Evolutionary conservation across 2,329 filamentous ascomycete genomes (phyloP).

Genomic region (Triangularia setosa): DNA sequence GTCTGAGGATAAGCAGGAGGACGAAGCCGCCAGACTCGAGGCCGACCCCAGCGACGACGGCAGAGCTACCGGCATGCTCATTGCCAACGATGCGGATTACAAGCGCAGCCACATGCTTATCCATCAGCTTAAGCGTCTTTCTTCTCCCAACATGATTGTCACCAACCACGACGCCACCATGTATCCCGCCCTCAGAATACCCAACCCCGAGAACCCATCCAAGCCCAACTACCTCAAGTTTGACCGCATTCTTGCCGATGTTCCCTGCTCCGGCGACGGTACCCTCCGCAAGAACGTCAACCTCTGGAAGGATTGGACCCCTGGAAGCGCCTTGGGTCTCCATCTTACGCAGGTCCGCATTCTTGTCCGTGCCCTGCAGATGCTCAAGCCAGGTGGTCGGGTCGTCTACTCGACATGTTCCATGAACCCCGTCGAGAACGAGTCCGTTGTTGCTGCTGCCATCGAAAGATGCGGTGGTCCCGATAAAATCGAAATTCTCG

Average conservation of each 20-base stretch:
- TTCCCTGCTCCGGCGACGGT: slow-evolving; percentile 94
- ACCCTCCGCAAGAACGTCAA: slow-evolving; percentile 90
- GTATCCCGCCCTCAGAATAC: slow-evolving; percentile 89
- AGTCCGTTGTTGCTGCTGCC: slow-evolving; percentile 82
- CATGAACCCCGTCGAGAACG: slow-evolving; percentile 97
- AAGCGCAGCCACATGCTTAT: slow-evolving; percentile 96
- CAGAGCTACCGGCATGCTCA: slow-evolving; percentile 81
- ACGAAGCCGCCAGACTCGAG: slow-evolving; percentile 49
- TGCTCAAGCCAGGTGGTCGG: slow-evolving; percentile 90
- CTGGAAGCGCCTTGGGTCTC: slow-evolving; percentile 80
- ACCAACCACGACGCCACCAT: slow-evolving; percentile 97
- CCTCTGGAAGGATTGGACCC: slow-evolving; percentile 93
- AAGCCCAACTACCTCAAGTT: slow-evolving; percentile 81
- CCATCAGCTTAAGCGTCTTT: slow-evolving; percentile 94
- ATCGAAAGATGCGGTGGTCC: slow-evolving; percentile 85
- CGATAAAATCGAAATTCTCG: slow-evolving; percentile 76
- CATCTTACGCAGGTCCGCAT: slow-evolving; percentile 86
- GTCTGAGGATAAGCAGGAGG: slow-evolving; percentile 42
- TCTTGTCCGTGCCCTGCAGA: slow-evolving; percentile 84
- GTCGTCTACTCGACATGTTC: slow-evolving; percentile 98
- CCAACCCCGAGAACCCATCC: slow-evolving; percentile 50
- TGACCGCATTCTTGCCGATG: slow-evolving; percentile 92
- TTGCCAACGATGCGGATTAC: slow-evolving; percentile 96
- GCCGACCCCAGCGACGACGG: slow-evolving; percentile 70
- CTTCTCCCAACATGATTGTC: slow-evolving; percentile 92